Base-by-base conservation (phyloP, 2,329 filamentous ascomycete species). In the Penicillium verrucosum region DNA sequence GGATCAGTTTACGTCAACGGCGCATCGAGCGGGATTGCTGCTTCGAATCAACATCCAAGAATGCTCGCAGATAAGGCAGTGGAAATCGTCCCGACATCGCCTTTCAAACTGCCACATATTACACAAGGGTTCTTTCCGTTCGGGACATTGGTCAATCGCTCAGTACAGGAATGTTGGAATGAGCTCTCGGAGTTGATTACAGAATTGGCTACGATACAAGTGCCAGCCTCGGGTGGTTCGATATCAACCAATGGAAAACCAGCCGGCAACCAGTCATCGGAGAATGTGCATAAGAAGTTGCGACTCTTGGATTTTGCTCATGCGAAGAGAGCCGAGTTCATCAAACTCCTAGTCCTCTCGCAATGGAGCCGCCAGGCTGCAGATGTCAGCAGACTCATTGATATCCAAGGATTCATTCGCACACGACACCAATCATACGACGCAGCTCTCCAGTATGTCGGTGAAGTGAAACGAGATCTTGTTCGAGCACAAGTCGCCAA, bases 331-430 rank as follows among this genome's bases (percentile, higher is more conserved):
- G 86, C 88, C 30, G 91, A 90, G 77, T 97, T 95, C 80, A 90
- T 96, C 72, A 97, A 99, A 77, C 84, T 92, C 8, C 81, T 97
- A 21, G 91, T 99, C 23, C 87, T 99, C 45, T 86, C 89, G 1
- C 89, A 94, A 75, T 99, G 94, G 94, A 90, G 89, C 70, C 84
- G 89, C 68, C 88, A 89, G 71, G 86, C 88, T 34, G 82, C 85
- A 38, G 85, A 89, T 65, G 89, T 97, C 65, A 89, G 88, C 77
- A 91, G 89, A 73, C 81, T 97, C 59, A 95, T 97, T 63, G 92
- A 97, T 68, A 77, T 99, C 62, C 89, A 89, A 69, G 81, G 82
- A 27, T 91, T 93, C 78, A 80, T 95, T 59, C 82, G 86, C 56
- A 76, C 79, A 56, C 82, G 89, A 66, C 81, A 86, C 59, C 74